phyloP scores from a whole-genome alignment of 2,329 filamentous ascomycete species.

The Aspergillus luchuensis region DNA sequence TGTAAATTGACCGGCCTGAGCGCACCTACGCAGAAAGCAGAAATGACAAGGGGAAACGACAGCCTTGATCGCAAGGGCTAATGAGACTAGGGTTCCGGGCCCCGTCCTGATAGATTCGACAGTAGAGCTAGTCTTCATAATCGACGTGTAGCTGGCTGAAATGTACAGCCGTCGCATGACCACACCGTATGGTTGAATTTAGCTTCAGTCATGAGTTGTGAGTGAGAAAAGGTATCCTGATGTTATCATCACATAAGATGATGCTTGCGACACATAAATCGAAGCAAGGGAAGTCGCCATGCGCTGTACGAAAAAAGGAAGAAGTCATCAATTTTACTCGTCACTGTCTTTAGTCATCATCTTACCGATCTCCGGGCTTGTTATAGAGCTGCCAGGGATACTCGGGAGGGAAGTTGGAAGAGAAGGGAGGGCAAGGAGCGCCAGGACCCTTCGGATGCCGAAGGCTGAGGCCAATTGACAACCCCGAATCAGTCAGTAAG shows the following conservation, averaged over 20 bases:
- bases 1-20: background rate
- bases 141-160: background rate
- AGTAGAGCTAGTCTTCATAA: background rate
- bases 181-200: background rate
- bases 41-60: background rate
- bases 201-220: background rate
- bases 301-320: constrained; percentile 15
- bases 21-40: background rate
- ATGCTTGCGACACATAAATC: constrained; percentile 2
- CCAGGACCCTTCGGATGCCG: background rate
- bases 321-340: constrained; percentile 24
- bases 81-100: background rate
- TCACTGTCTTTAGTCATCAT: constrained; percentile 28
- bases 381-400: constrained; percentile 11
- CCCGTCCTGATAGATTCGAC: background rate
- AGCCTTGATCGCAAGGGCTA: background rate
- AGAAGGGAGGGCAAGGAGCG: constrained; percentile 8
- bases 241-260: constrained; percentile 1
- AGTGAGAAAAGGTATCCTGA: constrained; percentile 9
- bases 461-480: constrained; percentile 2
- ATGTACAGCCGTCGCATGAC: background rate
- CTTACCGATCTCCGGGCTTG: constrained; percentile 19
- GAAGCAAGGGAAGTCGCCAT: constrained; percentile 8
- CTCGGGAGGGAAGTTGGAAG: background rate
- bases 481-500: constrained; percentile 51